phyloP scores from a whole-genome alignment of 148 eudicot species.

The Rhododendron molle region DNA sequence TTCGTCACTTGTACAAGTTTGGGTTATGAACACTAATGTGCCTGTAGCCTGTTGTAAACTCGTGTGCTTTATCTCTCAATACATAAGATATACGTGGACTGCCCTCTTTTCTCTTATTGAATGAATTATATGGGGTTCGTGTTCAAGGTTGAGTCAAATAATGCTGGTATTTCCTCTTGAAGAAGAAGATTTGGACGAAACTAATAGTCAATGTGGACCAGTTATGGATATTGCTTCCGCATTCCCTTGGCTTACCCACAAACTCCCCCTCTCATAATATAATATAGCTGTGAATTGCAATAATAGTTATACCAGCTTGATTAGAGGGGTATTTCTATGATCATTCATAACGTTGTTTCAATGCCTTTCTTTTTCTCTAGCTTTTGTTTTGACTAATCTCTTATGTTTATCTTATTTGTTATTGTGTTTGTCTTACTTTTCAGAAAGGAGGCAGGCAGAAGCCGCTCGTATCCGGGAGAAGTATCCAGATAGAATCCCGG shows the following conservation, averaged over 20 bases:
- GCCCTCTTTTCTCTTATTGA: not conserved
- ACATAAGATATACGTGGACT: not conserved
- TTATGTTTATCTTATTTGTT: not conserved
- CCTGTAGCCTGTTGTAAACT: not conserved
- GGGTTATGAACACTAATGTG: not conserved
- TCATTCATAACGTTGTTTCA: not conserved
- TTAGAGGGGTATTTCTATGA: not conserved
- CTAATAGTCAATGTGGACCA: not conserved
- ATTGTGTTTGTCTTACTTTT: not conserved
- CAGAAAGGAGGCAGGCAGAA: slow-evolving; percentile 97
- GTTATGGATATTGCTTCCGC: not conserved
- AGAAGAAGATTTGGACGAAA: not conserved
- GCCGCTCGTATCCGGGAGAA: slow-evolving; percentile 92
- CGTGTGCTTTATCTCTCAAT: not conserved
- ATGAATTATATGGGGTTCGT: not conserved
- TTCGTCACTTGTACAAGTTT: not conserved
- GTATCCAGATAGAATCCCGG: slow-evolving; percentile 95
- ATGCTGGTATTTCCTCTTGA: not conserved
- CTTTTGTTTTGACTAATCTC: not conserved
- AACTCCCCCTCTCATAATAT: not conserved
- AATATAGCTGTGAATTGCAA: not conserved
- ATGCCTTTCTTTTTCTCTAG: not conserved
- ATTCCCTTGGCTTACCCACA: not conserved
- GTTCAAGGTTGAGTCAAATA: not conserved
- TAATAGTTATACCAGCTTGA: not conserved